Conservation (phyloP, 371 early-diverging fungal genomes). For the Vairimorpha apis region DNA sequence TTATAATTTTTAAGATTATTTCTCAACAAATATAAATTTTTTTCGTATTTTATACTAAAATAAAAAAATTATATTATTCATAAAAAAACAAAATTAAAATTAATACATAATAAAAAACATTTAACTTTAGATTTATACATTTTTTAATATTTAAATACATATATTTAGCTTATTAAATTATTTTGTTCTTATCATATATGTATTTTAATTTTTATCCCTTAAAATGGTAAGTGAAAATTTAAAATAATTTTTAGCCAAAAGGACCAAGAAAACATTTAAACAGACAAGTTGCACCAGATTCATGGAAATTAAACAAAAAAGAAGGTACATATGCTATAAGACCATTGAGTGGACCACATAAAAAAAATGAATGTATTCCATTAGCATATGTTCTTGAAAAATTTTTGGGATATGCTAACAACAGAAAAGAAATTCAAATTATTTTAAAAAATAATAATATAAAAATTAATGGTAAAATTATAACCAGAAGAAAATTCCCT, state of each 20-base stretch:
- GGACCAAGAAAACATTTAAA: constrained; percentile 99
- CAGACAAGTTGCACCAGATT: constrained; percentile 95
- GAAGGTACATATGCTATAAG: constrained; percentile 92
- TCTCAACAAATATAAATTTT: too few species aligned
- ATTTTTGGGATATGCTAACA: constrained; percentile 94
- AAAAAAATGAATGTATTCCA: constrained; percentile 94
- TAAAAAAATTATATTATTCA: too few species aligned
- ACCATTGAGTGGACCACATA: constrained; percentile 96
- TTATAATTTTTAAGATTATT: too few species aligned
- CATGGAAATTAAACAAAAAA: constrained; percentile 99
- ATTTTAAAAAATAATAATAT: constrained; percentile 94
- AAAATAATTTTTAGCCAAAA: constrained; percentile 72
- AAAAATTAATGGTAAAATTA: constrained; percentile 95
- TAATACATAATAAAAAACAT: too few species aligned
- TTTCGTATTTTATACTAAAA: too few species aligned
- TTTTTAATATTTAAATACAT: too few species aligned
- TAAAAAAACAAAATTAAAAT: too few species aligned
- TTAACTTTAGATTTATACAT: too few species aligned
- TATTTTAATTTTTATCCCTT: constrained; percentile 40
- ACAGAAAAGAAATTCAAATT: constrained; percentile 84
- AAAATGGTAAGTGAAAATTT: constrained; percentile 46
- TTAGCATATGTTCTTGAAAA: constrained; percentile 92
- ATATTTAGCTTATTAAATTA: too few species aligned
- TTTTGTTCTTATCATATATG: not conserved
- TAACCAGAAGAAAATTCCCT: constrained; percentile 92